Percentiles rank a stretch among this genome's conserved stretches.
These are phyloP conservation scores for Clavariopsis aquatica DNA, from an alignment of 495 filamentous ascomycete genomes.

Conservation along the genomic window DNA sequence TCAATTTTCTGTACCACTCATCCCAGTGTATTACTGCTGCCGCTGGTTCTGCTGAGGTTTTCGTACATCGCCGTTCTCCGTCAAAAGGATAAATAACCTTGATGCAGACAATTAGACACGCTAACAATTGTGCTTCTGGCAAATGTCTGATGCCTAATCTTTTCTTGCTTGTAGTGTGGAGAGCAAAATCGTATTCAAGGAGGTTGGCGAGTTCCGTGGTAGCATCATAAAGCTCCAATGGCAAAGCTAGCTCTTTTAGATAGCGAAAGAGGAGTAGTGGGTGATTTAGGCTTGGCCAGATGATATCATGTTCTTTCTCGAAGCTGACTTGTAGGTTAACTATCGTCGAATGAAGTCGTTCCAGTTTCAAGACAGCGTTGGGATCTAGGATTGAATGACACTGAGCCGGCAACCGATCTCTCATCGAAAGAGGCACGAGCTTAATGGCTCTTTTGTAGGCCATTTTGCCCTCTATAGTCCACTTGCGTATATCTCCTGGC, in stretches of 20 bases:
- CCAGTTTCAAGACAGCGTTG: slow-evolving; percentile 50
- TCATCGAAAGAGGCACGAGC: slow-evolving; percentile 39
- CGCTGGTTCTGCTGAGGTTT: slow-evolving; percentile 59
- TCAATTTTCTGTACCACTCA: slow-evolving; percentile 55
- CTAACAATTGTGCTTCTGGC: slow-evolving; percentile 75
- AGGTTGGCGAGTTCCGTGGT: slow-evolving; percentile 60
- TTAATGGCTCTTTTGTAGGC: slow-evolving; percentile 40
- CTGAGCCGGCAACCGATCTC: slow-evolving; percentile 36
- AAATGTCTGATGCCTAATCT: slow-evolving; percentile 38
- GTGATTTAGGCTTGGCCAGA: slow-evolving; percentile 70
- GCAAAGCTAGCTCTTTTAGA: slow-evolving; percentile 73
- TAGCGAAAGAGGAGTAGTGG: slow-evolving; percentile 67
- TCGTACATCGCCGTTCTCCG: slow-evolving; percentile 57
- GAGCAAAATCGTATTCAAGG: slow-evolving; percentile 59
- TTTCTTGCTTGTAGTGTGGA: slow-evolving; percentile 37
- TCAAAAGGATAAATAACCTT: slow-evolving; percentile 83
- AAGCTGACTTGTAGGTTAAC: slow-evolving; percentile 63
- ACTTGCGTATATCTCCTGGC: slow-evolving; percentile 60
- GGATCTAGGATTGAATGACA: slow-evolving; percentile 38
- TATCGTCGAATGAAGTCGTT: slow-evolving; percentile 65
- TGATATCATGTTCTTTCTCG: slow-evolving; percentile 64
- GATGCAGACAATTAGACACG: slow-evolving; percentile 71
- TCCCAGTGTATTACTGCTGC: slow-evolving; percentile 68
- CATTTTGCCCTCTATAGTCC: slow-evolving; percentile 41
- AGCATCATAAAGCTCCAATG: slow-evolving; percentile 69